Evolutionary conservation across 2,329 filamentous ascomycete genomes (phyloP).

Genomic region (Colletotrichum cereale): DNA sequence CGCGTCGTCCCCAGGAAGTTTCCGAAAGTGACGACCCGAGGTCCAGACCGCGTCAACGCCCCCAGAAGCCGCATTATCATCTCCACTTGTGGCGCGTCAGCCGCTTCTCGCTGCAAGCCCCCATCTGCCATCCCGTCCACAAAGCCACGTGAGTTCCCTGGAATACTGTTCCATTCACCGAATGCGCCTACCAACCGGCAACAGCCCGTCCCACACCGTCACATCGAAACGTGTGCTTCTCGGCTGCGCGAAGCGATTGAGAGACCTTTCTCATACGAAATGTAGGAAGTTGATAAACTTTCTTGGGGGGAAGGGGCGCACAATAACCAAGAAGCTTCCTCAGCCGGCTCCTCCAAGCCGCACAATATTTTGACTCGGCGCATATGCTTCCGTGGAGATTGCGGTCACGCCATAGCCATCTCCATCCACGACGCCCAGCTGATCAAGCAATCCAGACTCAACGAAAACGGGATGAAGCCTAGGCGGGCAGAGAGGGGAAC

Average conservation of each 20-base stretch:
- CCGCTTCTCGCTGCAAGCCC: constrained; percentile 2
- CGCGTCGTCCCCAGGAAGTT: neutral
- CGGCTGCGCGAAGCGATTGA: neutral
- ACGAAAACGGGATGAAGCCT: neutral
- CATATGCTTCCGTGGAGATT: constrained; percentile 23
- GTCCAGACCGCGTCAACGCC: neutral
- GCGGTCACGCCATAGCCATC: constrained; percentile 16
- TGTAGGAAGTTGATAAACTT: neutral
- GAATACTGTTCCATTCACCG: too few relatives aligned
- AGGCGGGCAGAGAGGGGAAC: neutral
- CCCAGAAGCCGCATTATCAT: neutral
- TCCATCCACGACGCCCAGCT: neutral
- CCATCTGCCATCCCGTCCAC: neutral
- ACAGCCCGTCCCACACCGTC: neutral
- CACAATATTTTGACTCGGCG: neutral
- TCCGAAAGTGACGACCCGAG: neutral
- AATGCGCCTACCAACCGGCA: neutral
- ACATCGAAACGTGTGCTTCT: neutral
- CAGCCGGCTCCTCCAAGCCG: constrained; percentile 15
- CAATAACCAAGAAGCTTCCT: neutral
- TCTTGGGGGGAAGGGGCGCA: neutral
- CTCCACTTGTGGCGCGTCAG: constrained; percentile 2
- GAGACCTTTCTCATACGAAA: neutral
- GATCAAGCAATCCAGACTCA: neutral
- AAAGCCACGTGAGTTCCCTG: constrained; percentile 3